Evolutionary conservation across 371 early-diverging fungal genomes (phyloP).

Genomic region (Globomyces sp.): DNA sequence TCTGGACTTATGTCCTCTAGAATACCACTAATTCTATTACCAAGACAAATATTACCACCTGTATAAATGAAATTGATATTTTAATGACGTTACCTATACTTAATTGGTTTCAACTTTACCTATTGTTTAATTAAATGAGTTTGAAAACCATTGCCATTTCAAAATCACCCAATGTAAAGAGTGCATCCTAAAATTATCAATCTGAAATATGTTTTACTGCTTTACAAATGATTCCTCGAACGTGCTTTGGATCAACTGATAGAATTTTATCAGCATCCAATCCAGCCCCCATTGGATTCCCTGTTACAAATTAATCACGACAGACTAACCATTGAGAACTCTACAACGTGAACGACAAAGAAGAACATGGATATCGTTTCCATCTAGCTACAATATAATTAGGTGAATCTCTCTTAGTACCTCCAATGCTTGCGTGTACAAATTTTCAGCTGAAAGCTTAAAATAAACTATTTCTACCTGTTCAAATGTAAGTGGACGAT

Average conservation of each 20-base stretch:
- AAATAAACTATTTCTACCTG: too few species aligned
- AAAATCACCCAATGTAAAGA: constrained; percentile 50
- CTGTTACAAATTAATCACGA: too few species aligned
- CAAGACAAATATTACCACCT: neutral
- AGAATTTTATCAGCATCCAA: constrained; percentile 11
- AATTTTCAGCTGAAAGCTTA: neutral
- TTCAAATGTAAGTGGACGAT: too few species aligned
- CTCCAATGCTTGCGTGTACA: neutral
- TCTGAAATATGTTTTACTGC: constrained; percentile 17
- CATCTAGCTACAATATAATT: too few species aligned
- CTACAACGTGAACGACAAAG: neutral
- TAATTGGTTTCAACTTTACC: too few species aligned
- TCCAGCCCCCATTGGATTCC: constrained; percentile 1
- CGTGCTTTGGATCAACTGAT: neutral
- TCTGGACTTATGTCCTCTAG: neutral
- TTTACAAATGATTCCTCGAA: constrained; percentile 22
- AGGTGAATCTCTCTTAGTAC: neutral
- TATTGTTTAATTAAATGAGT: too few species aligned
- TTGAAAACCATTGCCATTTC: constrained; percentile 51
- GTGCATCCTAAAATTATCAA: constrained; percentile 27
- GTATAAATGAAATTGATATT: neutral
- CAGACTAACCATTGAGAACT: neutral
- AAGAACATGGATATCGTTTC: constrained; percentile 4
- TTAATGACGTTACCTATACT: too few species aligned
- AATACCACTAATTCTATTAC: neutral